Evolutionary conservation across 345 rosid species (phyloP).

Genomic region (Gossypium raimondii): DNA sequence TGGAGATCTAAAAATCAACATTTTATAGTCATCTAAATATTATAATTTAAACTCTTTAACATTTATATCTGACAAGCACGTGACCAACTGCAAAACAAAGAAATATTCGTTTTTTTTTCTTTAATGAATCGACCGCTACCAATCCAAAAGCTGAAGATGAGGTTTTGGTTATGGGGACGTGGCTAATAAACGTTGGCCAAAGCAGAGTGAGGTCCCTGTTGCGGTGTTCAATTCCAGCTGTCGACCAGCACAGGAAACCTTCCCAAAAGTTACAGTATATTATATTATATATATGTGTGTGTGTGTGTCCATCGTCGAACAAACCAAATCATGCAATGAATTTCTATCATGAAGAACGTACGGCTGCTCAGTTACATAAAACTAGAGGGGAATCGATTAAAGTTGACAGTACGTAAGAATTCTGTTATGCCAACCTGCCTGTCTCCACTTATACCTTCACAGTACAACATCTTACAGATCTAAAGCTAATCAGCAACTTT

Average conservation of each 20-base stretch:
- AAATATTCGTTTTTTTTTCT: not conserved
- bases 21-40: too few species aligned
- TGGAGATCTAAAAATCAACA: too few species aligned
- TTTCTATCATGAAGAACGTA: not conserved
- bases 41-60: too few species aligned
- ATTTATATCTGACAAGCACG: not conserved
- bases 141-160: not conserved
- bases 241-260: not conserved
- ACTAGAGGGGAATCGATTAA: not conserved
- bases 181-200: not conserved
- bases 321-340: not conserved
- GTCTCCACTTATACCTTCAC: too few species aligned
- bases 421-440: too few species aligned
- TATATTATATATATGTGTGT: too few species aligned
- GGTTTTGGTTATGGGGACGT: not conserved
- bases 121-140: not conserved
- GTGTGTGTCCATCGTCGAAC: not conserved
- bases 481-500: too few species aligned
- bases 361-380: not conserved
- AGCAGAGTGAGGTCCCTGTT: not conserved
- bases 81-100: not conserved
- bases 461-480: too few species aligned
- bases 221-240: not conserved
- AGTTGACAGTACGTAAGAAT: not conserved
- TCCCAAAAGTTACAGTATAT: not conserved